These are phyloP conservation scores for Mrakia frigida DNA, from an alignment of 768 basidiomycete genomes.

Conservation along the genomic window DNA sequence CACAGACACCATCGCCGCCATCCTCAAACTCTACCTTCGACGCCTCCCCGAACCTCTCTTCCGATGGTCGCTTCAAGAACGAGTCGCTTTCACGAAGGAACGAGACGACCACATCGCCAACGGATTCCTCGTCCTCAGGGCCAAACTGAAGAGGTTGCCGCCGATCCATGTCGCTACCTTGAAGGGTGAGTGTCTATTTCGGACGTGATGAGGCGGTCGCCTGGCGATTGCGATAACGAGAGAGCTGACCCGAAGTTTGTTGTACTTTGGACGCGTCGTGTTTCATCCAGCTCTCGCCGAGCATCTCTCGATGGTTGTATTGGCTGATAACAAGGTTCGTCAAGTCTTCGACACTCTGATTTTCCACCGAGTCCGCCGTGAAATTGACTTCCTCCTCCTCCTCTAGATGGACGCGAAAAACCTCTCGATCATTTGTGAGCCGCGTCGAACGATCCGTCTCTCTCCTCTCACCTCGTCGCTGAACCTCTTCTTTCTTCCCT, in stretches of 20 bases:
- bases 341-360: not conserved
- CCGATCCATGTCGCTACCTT: slow-evolving; percentile 25
- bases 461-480: not conserved
- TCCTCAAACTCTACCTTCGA: slow-evolving; percentile 34
- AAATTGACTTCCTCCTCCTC: not conserved
- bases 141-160: slow-evolving; percentile 27
- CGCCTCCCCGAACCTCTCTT: slow-evolving; percentile 31
- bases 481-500: not conserved
- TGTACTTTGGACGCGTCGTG: not conserved
- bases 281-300: slow-evolving; percentile 9
- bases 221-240: not conserved
- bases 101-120: slow-evolving; percentile 27
- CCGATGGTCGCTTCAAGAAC: slow-evolving; percentile 27
- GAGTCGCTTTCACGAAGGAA: slow-evolving; percentile 16
- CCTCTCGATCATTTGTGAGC: slow-evolving; percentile 27
- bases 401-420: slow-evolving; percentile 24
- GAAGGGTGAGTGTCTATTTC: not conserved
- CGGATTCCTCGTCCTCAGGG: slow-evolving; percentile 22
- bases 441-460: not conserved
- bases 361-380: not conserved
- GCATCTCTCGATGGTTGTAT: slow-evolving; percentile 23
- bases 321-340: slow-evolving; percentile 24
- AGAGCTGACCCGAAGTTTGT: not conserved
- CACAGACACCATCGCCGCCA: slow-evolving; percentile 29
- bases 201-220: too few species aligned